These are phyloP conservation scores for Lactarius sanguifluus DNA, from an alignment of 768 basidiomycete genomes.

Conservation along the genomic window DNA sequence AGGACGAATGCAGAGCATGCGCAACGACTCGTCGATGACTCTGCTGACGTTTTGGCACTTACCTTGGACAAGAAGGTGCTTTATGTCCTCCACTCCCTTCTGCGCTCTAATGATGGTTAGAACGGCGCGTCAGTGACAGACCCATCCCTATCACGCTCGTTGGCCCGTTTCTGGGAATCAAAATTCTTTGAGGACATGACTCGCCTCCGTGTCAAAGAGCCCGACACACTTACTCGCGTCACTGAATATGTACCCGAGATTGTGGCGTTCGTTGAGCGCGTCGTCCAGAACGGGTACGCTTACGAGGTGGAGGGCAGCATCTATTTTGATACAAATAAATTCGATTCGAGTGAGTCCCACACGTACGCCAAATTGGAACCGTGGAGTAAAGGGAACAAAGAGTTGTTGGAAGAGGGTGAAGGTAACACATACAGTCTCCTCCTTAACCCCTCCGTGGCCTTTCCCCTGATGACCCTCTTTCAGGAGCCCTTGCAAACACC, in stretches of 20 bases:
- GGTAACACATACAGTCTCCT: constrained; percentile 44
- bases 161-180: constrained; percentile 86
- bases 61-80: constrained; percentile 74
- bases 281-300: constrained; percentile 83
- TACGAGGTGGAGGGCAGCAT: constrained; percentile 79
- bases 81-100: constrained; percentile 13
- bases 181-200: constrained; percentile 92
- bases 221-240: constrained; percentile 90
- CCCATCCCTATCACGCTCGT: constrained; percentile 76
- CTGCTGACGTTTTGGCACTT: constrained; percentile 73
- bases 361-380: constrained; percentile 94
- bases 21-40: constrained; percentile 62
- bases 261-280: constrained; percentile 80
- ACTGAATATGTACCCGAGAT: constrained; percentile 98
- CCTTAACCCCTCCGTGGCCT: background rate
- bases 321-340: constrained; percentile 86
- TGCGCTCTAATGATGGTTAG: constrained; percentile 41
- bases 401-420: constrained; percentile 89
- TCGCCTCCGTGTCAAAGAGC: constrained; percentile 79
- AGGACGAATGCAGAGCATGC: constrained; percentile 47
- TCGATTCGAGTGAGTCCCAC: constrained; percentile 75
- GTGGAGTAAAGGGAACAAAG: constrained; percentile 92
- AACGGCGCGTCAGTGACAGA: constrained; percentile 79
- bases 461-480: constrained; percentile 1
- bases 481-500: constrained; percentile 58